Percentiles rank a stretch among this genome's conserved stretches.
Evolutionary conservation across 768 basidiomycete species (phyloP).

Genomic region (Mycena metata): DNA sequence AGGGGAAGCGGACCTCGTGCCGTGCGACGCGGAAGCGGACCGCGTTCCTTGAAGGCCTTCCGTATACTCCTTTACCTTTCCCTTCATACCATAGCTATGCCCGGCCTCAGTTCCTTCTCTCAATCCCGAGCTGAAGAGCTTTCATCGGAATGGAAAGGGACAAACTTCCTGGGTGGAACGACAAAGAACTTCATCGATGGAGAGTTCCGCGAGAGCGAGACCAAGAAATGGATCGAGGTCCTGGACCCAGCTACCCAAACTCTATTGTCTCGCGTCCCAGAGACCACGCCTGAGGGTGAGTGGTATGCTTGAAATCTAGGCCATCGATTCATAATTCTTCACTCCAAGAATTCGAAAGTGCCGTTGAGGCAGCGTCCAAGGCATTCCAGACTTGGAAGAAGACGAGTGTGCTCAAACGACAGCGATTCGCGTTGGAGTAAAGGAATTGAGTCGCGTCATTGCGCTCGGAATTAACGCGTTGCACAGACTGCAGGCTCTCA

Average conservation of each 20-base stretch:
- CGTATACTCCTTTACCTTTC: not conserved
- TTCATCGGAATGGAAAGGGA: slow-evolving; percentile 86
- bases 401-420: slow-evolving; percentile 87
- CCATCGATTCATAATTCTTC: slow-evolving; percentile 26
- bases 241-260: slow-evolving; percentile 94
- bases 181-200: slow-evolving; percentile 96
- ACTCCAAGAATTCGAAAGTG: slow-evolving; percentile 81
- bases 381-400: slow-evolving; percentile 93
- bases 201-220: slow-evolving; percentile 86
- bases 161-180: slow-evolving; percentile 83
- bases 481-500: slow-evolving; percentile 77
- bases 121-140: slow-evolving; percentile 68
- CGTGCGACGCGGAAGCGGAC: slow-evolving; percentile 13
- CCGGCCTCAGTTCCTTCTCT: slow-evolving; percentile 25
- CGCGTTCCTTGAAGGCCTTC: slow-evolving; percentile 2
- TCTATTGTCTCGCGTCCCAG: slow-evolving; percentile 88
- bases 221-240: slow-evolving; percentile 86
- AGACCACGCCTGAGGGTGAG: slow-evolving; percentile 69
- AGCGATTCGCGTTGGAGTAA: slow-evolving; percentile 90
- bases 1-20: too few relatives aligned
- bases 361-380: slow-evolving; percentile 87
- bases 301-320: not conserved
- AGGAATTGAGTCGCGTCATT: slow-evolving; percentile 40
- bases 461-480: not conserved
- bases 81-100: slow-evolving; percentile 13